Base-by-base conservation (phyloP, 306 rosid genomes). In the Alnus rubra region DNA sequence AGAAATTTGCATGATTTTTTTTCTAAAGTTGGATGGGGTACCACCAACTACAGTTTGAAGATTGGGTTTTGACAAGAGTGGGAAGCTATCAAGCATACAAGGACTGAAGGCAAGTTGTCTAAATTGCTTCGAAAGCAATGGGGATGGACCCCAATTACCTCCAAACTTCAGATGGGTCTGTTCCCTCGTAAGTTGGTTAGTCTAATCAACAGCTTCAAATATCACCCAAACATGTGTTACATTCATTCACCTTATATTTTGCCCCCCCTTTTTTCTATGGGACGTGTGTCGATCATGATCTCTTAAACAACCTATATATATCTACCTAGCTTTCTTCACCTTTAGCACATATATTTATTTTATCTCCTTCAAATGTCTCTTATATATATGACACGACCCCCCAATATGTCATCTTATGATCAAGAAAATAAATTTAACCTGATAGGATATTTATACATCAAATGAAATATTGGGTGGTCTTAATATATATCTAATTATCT, bases 181-280 rank as follows among this genome's bases (percentile, higher is more conserved):
- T 84, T 83, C 79, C 89, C 88, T 19, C 28, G 62, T 33, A 81
- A 77, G 82, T 81, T 84, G 78, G 58, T 79, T 69, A 9, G 90
- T 81, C 86, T 45, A 73, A 37, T 87, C 88, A 60, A 4, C 69
- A 50, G 39, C 11, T 53, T 28, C 75, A 51, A 71, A 9, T 30
- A 69, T 50, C 50, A 63, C 77, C 65, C 23, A 33, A 58, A 58
- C 31, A 18, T 44, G 71, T 51, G 23, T 56, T 42, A 4, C 37
- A 55, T 35, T 79, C 53, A 33, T 28, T 44, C 51, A 62, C n/a
- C 39, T 71, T 28, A 49, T n/a, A 19, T 60, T 73, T 74, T 53
- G 8, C 59, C 49, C 13, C 9, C 4, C 30, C 18, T 31, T 33
- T 9, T 19, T 53, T 47, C 30, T 13, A 9, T 60, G 71, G 58